Percentiles rank a stretch among this genome's conserved stretches.
Conservation (phyloP, 306 rosid genomes). For the Malus asiatica region DNA sequence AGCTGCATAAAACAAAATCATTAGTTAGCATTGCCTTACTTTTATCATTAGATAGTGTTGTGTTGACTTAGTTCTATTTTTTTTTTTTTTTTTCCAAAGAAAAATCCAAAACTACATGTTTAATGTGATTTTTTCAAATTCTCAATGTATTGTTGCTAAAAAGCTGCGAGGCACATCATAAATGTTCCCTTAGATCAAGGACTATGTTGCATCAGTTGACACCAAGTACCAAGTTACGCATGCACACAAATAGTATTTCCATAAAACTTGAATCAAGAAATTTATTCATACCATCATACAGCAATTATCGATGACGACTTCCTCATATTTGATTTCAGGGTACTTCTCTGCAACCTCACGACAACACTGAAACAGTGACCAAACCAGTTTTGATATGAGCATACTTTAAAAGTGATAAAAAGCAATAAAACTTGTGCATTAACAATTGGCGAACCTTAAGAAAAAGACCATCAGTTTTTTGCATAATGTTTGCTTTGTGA, state of each 20-base stretch:
- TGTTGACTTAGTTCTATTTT: neutral
- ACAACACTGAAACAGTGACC: conserved; percentile 59
- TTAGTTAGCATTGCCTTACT: neutral
- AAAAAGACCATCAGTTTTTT: conserved; percentile 97
- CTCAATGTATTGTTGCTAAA: neutral
- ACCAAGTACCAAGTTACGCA: neutral
- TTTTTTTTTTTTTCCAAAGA: too few relatives aligned
- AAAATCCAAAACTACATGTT: neutral
- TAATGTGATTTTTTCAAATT: neutral
- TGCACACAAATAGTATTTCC: neutral
- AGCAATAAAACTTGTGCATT: neutral
- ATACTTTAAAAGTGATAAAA: neutral
- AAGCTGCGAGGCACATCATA: neutral
- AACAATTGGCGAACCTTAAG: conserved; percentile 34
- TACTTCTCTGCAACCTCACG: conserved; percentile 98
- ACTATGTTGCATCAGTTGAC: neutral
- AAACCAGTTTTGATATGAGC: conserved; percentile 6
- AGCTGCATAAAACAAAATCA: conserved; percentile 47
- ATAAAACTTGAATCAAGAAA: neutral
- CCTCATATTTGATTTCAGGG: conserved; percentile 91
- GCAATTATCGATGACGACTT: conserved; percentile 97
- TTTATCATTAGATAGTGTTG: neutral
- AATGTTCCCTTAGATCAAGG: neutral
- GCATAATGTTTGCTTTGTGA: conserved; percentile 99
- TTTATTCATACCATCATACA: conserved; percentile 82